Conservation (phyloP, 768 basidiomycete species). For the Suillus subluteus region DNA sequence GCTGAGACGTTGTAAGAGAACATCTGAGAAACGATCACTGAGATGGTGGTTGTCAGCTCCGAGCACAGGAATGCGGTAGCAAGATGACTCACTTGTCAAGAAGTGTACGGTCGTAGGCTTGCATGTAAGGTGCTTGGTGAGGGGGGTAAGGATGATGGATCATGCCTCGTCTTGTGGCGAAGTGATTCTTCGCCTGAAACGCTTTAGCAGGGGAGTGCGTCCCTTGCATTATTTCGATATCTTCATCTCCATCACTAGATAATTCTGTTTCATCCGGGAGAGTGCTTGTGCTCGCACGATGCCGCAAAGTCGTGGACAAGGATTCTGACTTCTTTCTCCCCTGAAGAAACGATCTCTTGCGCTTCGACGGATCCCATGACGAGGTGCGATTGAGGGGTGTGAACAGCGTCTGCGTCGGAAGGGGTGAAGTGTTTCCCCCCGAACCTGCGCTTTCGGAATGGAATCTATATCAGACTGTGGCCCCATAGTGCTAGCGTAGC, state of each 20-base stretch:
- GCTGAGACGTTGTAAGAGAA: constrained; percentile 58
- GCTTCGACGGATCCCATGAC: constrained; percentile 22
- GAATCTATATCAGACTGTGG: constrained; percentile 21
- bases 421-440: not conserved
- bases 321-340: constrained; percentile 30
- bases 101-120: constrained; percentile 58
- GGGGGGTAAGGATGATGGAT: constrained; percentile 57
- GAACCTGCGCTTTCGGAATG: constrained; percentile 9
- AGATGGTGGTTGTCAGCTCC: constrained; percentile 14
- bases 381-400: constrained; percentile 12
- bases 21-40: constrained; percentile 65
- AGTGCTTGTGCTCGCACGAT: not conserved
- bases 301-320: constrained; percentile 8
- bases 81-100: constrained; percentile 57
- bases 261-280: not conserved
- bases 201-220: constrained; percentile 16
- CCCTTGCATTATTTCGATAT: not conserved
- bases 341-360: constrained; percentile 21
- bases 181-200: constrained; percentile 30
- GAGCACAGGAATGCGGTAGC: constrained; percentile 10
- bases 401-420: constrained; percentile 17
- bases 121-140: constrained; percentile 63
- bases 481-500: constrained; percentile 32
- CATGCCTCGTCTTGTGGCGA: constrained; percentile 38
- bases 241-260: not conserved